A percentile compares a stretch with the other conserved stretches of the same genome.
These are phyloP conservation scores for Boletus huronensis DNA, from an alignment of 768 basidiomycete species.

Conservation along the genomic window DNA sequence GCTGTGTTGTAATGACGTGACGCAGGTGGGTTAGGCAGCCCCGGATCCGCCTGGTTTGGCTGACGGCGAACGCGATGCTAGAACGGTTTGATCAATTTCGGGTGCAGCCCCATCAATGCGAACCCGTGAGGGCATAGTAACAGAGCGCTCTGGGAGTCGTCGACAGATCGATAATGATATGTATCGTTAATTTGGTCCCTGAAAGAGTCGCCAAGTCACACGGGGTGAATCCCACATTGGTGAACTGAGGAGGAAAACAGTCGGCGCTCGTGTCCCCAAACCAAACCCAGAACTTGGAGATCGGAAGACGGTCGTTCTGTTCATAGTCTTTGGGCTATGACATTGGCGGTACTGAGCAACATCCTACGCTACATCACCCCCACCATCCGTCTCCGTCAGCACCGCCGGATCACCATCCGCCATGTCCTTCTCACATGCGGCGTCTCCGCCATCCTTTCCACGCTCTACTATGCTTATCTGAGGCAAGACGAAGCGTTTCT, in stretches of 20 bases:
- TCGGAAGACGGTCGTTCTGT: too few relatives aligned
- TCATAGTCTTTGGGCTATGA: too few relatives aligned
- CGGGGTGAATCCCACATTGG: too few relatives aligned
- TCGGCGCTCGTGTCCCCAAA: too few relatives aligned
- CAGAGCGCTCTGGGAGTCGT: too few relatives aligned
- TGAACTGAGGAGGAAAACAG: too few relatives aligned
- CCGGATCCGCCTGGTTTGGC: background rate
- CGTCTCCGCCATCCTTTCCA: slow-evolving; percentile 8
- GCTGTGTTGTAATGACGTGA: background rate
- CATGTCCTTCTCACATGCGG: slow-evolving; percentile 18
- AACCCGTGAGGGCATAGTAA: background rate
- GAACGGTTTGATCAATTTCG: too few relatives aligned
- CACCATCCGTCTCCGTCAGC: background rate
- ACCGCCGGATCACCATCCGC: slow-evolving; percentile 13
- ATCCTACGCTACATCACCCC: slow-evolving; percentile 1
- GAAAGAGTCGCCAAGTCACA: too few relatives aligned
- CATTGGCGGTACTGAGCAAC: background rate
- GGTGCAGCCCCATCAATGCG: background rate
- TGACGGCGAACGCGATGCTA: background rate
- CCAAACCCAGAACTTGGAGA: too few relatives aligned
- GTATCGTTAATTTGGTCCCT: too few relatives aligned
- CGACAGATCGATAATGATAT: too few relatives aligned
- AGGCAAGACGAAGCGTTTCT: background rate
- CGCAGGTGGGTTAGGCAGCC: too few relatives aligned
- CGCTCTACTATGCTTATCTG: slow-evolving; percentile 18